Evolutionary conservation across 2,329 filamentous ascomycete genomes (phyloP).

Genomic region (Leptographium wingfieldii): DNA sequence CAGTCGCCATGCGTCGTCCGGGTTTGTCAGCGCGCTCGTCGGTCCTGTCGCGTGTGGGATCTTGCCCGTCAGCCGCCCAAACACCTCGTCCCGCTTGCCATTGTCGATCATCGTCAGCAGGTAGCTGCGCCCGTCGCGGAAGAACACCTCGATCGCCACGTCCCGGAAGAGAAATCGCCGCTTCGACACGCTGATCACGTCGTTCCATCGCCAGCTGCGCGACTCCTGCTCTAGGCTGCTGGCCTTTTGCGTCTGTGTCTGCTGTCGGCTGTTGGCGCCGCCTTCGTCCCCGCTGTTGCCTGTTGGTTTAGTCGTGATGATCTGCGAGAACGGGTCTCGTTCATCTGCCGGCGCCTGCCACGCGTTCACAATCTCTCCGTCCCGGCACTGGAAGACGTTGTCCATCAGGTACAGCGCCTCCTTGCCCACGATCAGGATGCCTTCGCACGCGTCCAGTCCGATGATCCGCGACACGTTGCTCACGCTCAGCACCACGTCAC

Average conservation of each 20-base stretch:
- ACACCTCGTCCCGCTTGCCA: slow-evolving; percentile 64
- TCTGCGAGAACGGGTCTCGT: slow-evolving; percentile 86
- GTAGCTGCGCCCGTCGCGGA: slow-evolving; percentile 92
- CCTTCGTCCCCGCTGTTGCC: slow-evolving; percentile 8
- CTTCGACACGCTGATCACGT: slow-evolving; percentile 92
- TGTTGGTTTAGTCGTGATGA: slow-evolving; percentile 54
- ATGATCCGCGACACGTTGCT: slow-evolving; percentile 94
- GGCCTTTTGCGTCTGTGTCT: background rate
- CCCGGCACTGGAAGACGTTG: slow-evolving; percentile 87
- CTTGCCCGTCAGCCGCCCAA: slow-evolving; percentile 60
- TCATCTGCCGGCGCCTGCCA: slow-evolving; percentile 89
- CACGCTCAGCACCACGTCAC: slow-evolving; percentile 84
- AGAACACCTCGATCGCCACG: slow-evolving; percentile 94
- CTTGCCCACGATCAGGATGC: slow-evolving; percentile 84
- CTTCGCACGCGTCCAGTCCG: slow-evolving; percentile 85
- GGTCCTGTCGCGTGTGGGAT: slow-evolving; percentile 67
- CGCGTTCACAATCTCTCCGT: slow-evolving; percentile 93
- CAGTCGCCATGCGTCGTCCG: slow-evolving; percentile 84
- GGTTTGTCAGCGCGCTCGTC: slow-evolving; percentile 55
- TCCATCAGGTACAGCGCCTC: slow-evolving; percentile 89
- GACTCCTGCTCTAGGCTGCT: slow-evolving; percentile 57
- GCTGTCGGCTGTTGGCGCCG: background rate
- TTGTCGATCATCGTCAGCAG: slow-evolving; percentile 74
- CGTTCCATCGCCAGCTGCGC: slow-evolving; percentile 84
- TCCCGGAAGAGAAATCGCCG: slow-evolving; percentile 90